Base-by-base conservation (phyloP, 345 rosid genomes). In the Melaleuca alternifolia region DNA sequence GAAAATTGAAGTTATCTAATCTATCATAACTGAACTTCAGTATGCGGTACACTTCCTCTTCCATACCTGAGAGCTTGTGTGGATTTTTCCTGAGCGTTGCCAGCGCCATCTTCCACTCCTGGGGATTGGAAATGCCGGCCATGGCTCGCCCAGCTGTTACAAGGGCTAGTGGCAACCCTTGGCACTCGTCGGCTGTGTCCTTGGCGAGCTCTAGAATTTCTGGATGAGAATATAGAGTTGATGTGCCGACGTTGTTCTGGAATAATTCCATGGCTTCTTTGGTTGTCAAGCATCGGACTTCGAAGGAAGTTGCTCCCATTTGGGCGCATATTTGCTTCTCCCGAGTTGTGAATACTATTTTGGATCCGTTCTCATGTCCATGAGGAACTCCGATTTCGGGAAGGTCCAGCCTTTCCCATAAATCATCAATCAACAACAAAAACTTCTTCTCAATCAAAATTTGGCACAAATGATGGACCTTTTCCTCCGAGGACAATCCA, bases 91-190 rank as follows among this genome's bases (percentile, higher is more conserved):
- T 59, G 50, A 88, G 20, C 0, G 1, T 16, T 5, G 62, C 24
- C 7, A 83, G 13, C 1, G 87, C 87, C 51, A 84, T 21, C 30
- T 54, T 30, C 90, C 90, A 87, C 12, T 85, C 79, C 6, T 51
- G 50, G 11, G 57, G 86, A 51, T 37, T 81, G 50, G 10, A 56
- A 71, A 52, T 24, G 62, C 83, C 15, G 18, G 84, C 84, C 91
- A 88, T 88, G 82, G 88, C 79, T 56, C 77, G 37, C 2, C 83
- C 84, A 1, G 81, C 21, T 16, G 85, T 86, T n/a, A 86, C 54
- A 10, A 90, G 84, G 51, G 91, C 86, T 5, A 90, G 83, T 56
- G 90, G 90, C 81, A 88, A 75, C 16, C 86, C 83, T 41, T 41
- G 54, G 85, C 90, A 87, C 54, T 79, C 83, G 9, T 6, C 0